phyloP scores from a whole-genome alignment of 2,329 filamentous ascomycete species.

The Fusarium caatingaense region DNA sequence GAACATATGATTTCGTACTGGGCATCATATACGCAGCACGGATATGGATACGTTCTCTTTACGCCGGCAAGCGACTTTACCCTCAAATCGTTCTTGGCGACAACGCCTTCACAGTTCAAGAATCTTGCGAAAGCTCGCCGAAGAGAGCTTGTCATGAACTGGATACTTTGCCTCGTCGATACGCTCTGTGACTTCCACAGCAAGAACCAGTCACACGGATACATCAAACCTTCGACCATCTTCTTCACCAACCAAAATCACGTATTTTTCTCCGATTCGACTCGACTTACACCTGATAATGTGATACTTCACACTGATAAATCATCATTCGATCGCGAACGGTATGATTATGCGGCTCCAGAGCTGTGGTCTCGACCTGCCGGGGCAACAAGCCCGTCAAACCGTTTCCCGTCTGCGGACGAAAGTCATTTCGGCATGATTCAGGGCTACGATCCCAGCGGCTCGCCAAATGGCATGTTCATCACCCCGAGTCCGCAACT shows the following conservation, averaged over 20 bases:
- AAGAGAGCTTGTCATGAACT: constrained; percentile 72
- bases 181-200: constrained; percentile 75
- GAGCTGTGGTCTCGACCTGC: constrained; percentile 67
- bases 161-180: constrained; percentile 79
- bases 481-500: constrained; percentile 57
- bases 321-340: constrained; percentile 71
- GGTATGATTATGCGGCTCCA: constrained; percentile 78
- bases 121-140: constrained; percentile 70
- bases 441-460: constrained; percentile 43
- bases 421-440: constrained; percentile 52
- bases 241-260: constrained; percentile 73
- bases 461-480: constrained; percentile 50
- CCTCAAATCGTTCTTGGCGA: constrained; percentile 74
- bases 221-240: constrained; percentile 77
- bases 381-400: constrained; percentile 51
- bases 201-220: constrained; percentile 71
- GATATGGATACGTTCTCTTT: constrained; percentile 72
- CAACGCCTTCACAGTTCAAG: constrained; percentile 71
- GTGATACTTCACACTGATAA: constrained; percentile 57
- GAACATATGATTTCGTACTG: constrained; percentile 77
- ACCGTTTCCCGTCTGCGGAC: constrained; percentile 52
- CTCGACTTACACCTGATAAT: constrained; percentile 58
- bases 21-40: constrained; percentile 75
- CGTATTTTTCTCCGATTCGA: constrained; percentile 75
- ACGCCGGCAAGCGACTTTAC: constrained; percentile 74